Percentiles rank a stretch among this genome's conserved stretches.
Conservation (phyloP, 805 yeast genomes). For the Schwanniomyces pseudopolymorphus region DNA sequence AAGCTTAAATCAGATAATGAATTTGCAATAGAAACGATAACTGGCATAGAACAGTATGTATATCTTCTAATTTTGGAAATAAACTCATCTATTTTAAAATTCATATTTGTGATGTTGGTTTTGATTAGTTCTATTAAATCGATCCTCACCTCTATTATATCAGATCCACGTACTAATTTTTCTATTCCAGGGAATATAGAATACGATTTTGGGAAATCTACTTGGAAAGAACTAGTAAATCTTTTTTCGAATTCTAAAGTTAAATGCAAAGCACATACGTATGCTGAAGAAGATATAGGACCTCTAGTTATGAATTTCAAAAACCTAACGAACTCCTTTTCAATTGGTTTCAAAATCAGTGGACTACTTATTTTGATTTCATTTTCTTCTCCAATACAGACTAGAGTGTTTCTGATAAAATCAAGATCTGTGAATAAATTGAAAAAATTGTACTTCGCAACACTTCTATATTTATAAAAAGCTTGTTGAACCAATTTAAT, state of each 20-base stretch:
- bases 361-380: background rate
- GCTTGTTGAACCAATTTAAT: constrained; percentile 6
- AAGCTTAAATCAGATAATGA: constrained; percentile 3
- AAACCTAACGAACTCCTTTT: constrained; percentile 10
- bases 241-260: background rate
- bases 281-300: constrained; percentile 8
- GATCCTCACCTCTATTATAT: constrained; percentile 10
- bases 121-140: constrained; percentile 9
- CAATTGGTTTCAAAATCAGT: constrained; percentile 3
- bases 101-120: constrained; percentile 1
- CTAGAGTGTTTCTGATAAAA: background rate
- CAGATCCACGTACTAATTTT: constrained; percentile 9
- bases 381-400: constrained; percentile 1
- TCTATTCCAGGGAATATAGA: constrained; percentile 1
- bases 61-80: constrained; percentile 8
- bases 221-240: constrained; percentile 9
- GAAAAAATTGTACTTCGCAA: constrained; percentile 11
- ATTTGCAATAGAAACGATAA: constrained; percentile 7
- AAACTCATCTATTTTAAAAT: constrained; percentile 5
- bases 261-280: constrained; percentile 3
- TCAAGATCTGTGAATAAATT: constrained; percentile 9
- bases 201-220: constrained; percentile 5
- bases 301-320: constrained; percentile 11
- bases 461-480: constrained; percentile 6
- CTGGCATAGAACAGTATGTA: constrained; percentile 8